Evolutionary conservation across 768 basidiomycete genomes (phyloP).

Genomic region (Lactarius sanguifluus): DNA sequence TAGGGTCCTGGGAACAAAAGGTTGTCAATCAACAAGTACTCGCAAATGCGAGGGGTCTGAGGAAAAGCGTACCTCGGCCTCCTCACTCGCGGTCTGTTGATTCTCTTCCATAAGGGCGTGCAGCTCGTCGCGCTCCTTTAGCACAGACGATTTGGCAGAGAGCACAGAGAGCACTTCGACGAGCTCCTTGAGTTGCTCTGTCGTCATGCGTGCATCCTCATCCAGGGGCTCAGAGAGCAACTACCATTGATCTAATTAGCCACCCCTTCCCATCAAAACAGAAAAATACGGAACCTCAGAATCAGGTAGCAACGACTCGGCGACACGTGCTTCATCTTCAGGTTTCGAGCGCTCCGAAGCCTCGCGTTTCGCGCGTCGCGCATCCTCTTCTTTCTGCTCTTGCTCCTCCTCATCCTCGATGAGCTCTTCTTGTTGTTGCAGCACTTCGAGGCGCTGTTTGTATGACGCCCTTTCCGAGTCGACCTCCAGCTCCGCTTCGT

Average conservation of each 20-base stretch:
- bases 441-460: slow-evolving; percentile 96
- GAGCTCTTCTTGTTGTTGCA: slow-evolving; percentile 98
- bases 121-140: slow-evolving; percentile 94
- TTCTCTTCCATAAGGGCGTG: slow-evolving; percentile 93
- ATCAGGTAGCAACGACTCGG: slow-evolving; percentile 82
- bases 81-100: slow-evolving; percentile 61
- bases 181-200: slow-evolving; percentile 92
- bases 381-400: slow-evolving; percentile 91
- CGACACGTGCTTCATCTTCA: slow-evolving; percentile 70
- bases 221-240: slow-evolving; percentile 60
- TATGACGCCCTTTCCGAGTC: slow-evolving; percentile 92
- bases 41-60: slow-evolving; percentile 15
- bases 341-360: slow-evolving; percentile 59
- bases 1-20: slow-evolving; percentile 55
- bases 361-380: slow-evolving; percentile 82
- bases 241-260: slow-evolving; percentile 37
- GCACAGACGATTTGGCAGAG: slow-evolving; percentile 90
- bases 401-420: slow-evolving; percentile 99
- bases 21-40: slow-evolving; percentile 15
- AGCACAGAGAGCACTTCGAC: slow-evolving; percentile 88
- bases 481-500: slow-evolving; percentile 96
- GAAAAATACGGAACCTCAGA: slow-evolving; percentile 53
- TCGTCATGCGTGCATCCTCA: slow-evolving; percentile 90
- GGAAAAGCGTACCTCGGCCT: slow-evolving; percentile 50
- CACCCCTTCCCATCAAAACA: not conserved